Evolutionary conservation across 176 grass and related monocot species (phyloP), one percentile per base, ranked within the genome.

Genomic region (Eleusine coracana): DNA sequence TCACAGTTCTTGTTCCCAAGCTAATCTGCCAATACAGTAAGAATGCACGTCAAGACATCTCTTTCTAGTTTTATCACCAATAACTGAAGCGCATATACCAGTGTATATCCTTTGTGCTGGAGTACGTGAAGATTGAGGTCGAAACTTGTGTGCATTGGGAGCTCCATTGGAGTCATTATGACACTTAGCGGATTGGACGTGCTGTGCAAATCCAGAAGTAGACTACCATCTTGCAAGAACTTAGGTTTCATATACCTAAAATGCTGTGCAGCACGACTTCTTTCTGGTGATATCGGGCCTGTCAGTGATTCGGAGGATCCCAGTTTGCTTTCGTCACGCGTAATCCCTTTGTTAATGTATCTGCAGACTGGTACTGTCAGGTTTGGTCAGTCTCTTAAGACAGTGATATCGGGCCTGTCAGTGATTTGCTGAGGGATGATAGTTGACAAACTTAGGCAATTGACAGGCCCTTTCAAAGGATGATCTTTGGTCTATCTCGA

Each of bases 391-490:
- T 74, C 48, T 31, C 27, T 55, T 48, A 40, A 36, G 70, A 86
- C 25, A 20, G 15, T 48, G 41, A 81, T 55, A 54, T 25, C 13
- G 28, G 36, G 51, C 25, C 45, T 76, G 21, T 51, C 41, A 58
- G 44, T 27, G 65, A 48, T 56, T 71, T 81, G 71, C 58, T 50
- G 61, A 31, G 10, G 74, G 39, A 52, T 71, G 83, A 56, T 68
- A 76, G 77, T 89, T 66, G 78, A 85, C 82, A 85, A 85, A 82
- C 46, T 52, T 81, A 66, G 27, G 23, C 72, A 76, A 4, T 37
- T 17, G 70, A 31, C 44, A 42, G 52, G 10, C 48, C 48, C 44
- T 85, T 85, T 70, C 54, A 81, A 75, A 66, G 45, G 42, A 80
- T 70, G 70, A 14, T 69, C 49, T 36, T 51, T 63, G 51, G 71